These are phyloP conservation scores for Colletotrichum spinosum DNA, from an alignment of 2,329 filamentous ascomycete species.

Conservation along the genomic window DNA sequence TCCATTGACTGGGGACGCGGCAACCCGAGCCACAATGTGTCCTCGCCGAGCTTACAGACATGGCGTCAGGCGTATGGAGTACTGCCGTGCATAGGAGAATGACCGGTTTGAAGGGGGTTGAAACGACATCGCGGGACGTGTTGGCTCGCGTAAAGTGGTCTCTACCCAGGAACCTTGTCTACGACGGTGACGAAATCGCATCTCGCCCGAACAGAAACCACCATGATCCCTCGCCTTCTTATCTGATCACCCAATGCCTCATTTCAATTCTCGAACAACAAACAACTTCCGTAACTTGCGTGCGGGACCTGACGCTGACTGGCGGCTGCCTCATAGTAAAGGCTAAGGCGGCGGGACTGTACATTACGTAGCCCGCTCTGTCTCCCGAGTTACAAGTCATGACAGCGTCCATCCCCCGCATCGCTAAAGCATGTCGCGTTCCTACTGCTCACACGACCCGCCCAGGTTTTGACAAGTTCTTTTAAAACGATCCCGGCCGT, in stretches of 20 bases:
- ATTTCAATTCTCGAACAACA: neutral
- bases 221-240: constrained; percentile 1
- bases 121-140: constrained; percentile 33
- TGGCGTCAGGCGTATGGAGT: neutral
- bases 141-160: constrained; percentile 33
- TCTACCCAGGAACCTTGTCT: constrained; percentile 12
- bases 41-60: constrained; percentile 14
- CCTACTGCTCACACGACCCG: constrained; percentile 30
- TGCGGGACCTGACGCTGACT: constrained; percentile 17
- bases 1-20: constrained; percentile 16
- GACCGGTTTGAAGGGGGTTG: constrained; percentile 23
- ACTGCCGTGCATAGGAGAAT: neutral
- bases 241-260: constrained; percentile 4
- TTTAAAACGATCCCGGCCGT: constrained; percentile 20
- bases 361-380: constrained; percentile 5
- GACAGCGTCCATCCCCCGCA: constrained; percentile 30
- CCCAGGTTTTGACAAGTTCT: constrained; percentile 26
- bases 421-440: constrained; percentile 36
- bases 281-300: neutral
- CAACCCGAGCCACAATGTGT: constrained; percentile 5
- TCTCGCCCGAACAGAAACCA: neutral
- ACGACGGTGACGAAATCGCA: constrained; percentile 11
- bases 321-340: constrained; percentile 23
- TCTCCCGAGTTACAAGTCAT: constrained; percentile 22
- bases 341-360: constrained; percentile 20